A percentile compares a stretch with the other conserved stretches of the same genome.
phyloP scores from a whole-genome alignment of 441 rosid genomes.

The Erodium texanum region DNA sequence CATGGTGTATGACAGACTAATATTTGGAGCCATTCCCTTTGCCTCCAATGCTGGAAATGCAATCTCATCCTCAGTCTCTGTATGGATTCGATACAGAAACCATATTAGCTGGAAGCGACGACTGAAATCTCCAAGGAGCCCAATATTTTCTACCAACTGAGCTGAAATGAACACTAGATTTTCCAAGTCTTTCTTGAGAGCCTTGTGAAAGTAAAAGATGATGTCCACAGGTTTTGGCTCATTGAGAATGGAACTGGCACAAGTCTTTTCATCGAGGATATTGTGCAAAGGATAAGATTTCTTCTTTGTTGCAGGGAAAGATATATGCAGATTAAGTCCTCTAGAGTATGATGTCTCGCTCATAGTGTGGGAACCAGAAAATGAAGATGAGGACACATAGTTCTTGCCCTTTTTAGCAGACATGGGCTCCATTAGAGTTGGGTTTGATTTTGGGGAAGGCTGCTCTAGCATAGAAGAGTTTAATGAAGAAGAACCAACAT shows the following conservation, averaged over 20 bases:
- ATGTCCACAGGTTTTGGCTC: constrained; percentile 59
- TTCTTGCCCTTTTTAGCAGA: constrained; percentile 25
- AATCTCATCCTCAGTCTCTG: constrained; percentile 71
- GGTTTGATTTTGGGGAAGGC: constrained; percentile 21
- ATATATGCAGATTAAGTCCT: constrained; percentile 37
- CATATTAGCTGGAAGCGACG: constrained; percentile 47
- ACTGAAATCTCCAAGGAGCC: constrained; percentile 48
- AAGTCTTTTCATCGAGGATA: constrained; percentile 23
- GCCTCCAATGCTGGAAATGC: constrained; percentile 84
- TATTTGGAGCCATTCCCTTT: constrained; percentile 48
- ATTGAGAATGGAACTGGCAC: constrained; percentile 21
- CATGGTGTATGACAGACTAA: constrained; percentile 55
- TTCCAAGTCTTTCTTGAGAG: constrained; percentile 65
- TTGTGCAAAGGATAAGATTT: constrained; percentile 19
- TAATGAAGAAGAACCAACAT: constrained; percentile 28
- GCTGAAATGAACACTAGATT: constrained; percentile 54
- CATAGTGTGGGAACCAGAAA: constrained; percentile 21
- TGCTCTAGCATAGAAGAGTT: constrained; percentile 12
- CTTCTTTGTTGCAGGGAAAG: constrained; percentile 30
- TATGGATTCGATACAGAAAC: constrained; percentile 52
- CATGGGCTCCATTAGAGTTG: constrained; percentile 17
- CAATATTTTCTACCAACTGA: constrained; percentile 40
- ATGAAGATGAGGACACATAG: constrained; percentile 18
- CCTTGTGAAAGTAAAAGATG: constrained; percentile 79
- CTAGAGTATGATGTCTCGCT: constrained; percentile 38